phyloP scores from a whole-genome alignment of 768 basidiomycete species.

The Pleurotus sapidus region DNA sequence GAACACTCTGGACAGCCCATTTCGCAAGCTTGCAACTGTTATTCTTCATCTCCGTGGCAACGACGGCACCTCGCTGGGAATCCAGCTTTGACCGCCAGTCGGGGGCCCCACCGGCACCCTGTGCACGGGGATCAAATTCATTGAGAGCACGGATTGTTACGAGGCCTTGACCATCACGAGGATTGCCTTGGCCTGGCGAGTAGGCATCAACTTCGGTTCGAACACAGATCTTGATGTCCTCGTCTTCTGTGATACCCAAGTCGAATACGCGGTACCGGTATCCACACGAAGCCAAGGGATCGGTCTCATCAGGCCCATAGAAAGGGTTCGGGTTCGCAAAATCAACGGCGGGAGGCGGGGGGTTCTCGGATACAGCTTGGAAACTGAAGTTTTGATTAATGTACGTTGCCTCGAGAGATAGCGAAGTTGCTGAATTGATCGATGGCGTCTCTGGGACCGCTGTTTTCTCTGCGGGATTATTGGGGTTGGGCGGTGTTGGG shows the following conservation, averaged over 20 bases:
- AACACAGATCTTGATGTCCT: slow-evolving; percentile 87
- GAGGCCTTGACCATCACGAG: slow-evolving; percentile 69
- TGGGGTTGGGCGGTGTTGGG: slow-evolving; percentile 72
- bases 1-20: slow-evolving; percentile 93
- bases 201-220: slow-evolving; percentile 97
- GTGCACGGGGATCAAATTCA: slow-evolving; percentile 91
- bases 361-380: slow-evolving; percentile 82
- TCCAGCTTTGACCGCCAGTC: slow-evolving; percentile 99
- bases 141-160: slow-evolving; percentile 94
- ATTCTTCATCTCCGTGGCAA: slow-evolving; percentile 99
- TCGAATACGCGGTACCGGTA: slow-evolving; percentile 97
- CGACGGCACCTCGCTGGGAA: slow-evolving; percentile 94
- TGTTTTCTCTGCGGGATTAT: slow-evolving; percentile 68
- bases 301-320: slow-evolving; percentile 90
- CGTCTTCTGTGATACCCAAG: slow-evolving; percentile 85
- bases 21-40: slow-evolving; percentile 97
- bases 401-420: slow-evolving; percentile 96
- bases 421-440: slow-evolving; percentile 90
- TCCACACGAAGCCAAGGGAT: slow-evolving; percentile 92
- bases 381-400: slow-evolving; percentile 99
- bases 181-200: slow-evolving; percentile 56
- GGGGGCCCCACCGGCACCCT: slow-evolving; percentile 92
- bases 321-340: slow-evolving; percentile 93
- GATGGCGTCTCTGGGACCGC: slow-evolving; percentile 67
- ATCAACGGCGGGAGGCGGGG: slow-evolving; percentile 61